These are phyloP conservation scores for Dalechampia spathulata DNA, from an alignment of 441 rosid species.

Conservation along the genomic window DNA sequence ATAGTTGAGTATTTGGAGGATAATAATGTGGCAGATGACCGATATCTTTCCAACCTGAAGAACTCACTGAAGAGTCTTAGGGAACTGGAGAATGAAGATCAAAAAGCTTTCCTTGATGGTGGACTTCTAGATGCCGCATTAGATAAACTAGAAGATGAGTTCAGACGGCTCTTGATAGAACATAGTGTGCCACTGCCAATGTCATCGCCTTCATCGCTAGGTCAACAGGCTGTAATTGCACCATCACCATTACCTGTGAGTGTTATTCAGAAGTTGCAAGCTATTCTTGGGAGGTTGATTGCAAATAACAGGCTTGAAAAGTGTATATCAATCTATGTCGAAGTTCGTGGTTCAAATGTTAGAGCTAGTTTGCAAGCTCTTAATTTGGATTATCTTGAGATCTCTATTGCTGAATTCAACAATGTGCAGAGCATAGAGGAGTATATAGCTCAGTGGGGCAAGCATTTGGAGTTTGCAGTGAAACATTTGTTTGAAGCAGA, in stretches of 20 bases:
- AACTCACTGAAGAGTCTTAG: conserved; percentile 54
- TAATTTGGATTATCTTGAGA: conserved; percentile 85
- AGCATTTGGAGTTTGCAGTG: conserved; percentile 95
- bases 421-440: conserved; percentile 87
- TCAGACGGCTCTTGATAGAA: conserved; percentile 63
- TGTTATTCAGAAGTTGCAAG: conserved; percentile 84
- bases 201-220: conserved; percentile 52
- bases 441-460: conserved; percentile 85
- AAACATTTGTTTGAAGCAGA: conserved; percentile 96
- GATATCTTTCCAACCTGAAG: conserved; percentile 62
- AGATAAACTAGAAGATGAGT: conserved; percentile 73
- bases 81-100: conserved; percentile 44
- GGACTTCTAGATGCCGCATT: conserved; percentile 82
- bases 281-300: conserved; percentile 76
- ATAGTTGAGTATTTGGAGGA: conserved; percentile 94
- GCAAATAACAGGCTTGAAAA: conserved; percentile 79
- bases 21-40: conserved; percentile 67
- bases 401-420: conserved; percentile 75
- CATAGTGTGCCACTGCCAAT: conserved; percentile 87
- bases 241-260: conserved; percentile 87
- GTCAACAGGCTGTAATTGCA: conserved; percentile 70
- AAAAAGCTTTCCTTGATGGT: conserved; percentile 54
- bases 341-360: conserved; percentile 80
- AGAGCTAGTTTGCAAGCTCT: conserved; percentile 90
- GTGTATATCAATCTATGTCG: conserved; percentile 75